Evolutionary conservation across 768 basidiomycete species (phyloP).

Genomic region (Mycena filopes): DNA sequence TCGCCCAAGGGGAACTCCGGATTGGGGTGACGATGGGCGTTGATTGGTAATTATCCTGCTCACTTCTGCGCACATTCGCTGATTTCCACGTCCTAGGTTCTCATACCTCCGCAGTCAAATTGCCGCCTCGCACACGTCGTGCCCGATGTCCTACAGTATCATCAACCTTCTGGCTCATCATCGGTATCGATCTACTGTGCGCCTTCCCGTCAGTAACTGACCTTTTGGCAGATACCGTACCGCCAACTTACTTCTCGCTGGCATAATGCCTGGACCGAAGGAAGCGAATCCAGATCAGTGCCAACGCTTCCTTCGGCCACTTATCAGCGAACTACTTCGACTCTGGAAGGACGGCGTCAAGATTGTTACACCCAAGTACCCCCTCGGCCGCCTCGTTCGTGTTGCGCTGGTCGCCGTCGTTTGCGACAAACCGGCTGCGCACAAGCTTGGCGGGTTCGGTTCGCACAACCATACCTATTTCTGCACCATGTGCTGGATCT

Average conservation of each 20-base stretch:
- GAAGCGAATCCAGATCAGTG: conserved; percentile 40
- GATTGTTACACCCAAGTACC: conserved; percentile 36
- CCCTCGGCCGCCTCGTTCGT: conserved; percentile 42
- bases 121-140: conserved; percentile 46
- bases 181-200: conserved; percentile 25
- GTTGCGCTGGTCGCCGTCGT: conserved; percentile 45
- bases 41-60: conserved; percentile 44
- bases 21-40: conserved; percentile 42
- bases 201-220: background rate
- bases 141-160: conserved; percentile 46
- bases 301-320: conserved; percentile 37
- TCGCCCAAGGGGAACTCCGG: conserved; percentile 38
- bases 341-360: conserved; percentile 39
- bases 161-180: conserved; percentile 42
- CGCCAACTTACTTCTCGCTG: conserved; percentile 36
- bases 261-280: conserved; percentile 43
- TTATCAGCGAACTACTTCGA: conserved; percentile 41
- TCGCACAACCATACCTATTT: conserved; percentile 45
- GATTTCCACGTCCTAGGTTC: conserved; percentile 42
- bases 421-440: conserved; percentile 52
- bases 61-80: background rate
- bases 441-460: conserved; percentile 45
- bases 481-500: conserved; percentile 49
- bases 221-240: conserved; percentile 36
- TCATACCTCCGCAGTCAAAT: conserved; percentile 48